These are phyloP conservation scores for Thraustochytrium striatum DNA, from an alignment of 352 stramenopile genomes.

Conservation along the genomic window DNA sequence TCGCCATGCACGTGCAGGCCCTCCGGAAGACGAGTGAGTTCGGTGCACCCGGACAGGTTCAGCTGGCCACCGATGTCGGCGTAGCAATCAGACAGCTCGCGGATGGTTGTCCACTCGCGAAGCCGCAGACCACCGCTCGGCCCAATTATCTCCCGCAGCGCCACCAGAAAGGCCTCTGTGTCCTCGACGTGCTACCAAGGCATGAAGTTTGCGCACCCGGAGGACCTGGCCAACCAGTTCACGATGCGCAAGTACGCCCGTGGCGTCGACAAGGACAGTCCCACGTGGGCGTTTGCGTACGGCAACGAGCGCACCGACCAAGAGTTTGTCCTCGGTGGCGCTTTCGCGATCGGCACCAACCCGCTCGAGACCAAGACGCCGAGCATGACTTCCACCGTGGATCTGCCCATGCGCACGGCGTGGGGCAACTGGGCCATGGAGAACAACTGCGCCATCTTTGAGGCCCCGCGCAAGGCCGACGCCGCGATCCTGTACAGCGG, in stretches of 20 bases:
- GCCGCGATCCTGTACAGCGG: constrained; percentile 41
- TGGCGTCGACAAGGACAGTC: constrained; percentile 1
- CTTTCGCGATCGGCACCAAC: constrained; percentile 18
- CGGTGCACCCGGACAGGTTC: too few relatives aligned
- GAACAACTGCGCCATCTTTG: constrained; percentile 2
- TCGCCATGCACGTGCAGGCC: too few relatives aligned
- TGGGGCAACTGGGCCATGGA: constrained; percentile 8
- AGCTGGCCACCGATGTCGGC: too few relatives aligned
- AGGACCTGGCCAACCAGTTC: constrained; percentile 44
- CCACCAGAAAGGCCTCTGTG: too few relatives aligned
- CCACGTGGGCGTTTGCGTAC: constrained; percentile 45
- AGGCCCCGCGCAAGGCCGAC: neutral
- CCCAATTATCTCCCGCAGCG: too few relatives aligned
- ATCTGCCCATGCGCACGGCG: neutral
- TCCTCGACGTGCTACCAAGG: too few relatives aligned
- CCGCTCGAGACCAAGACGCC: constrained; percentile 40
- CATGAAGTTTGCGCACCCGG: neutral
- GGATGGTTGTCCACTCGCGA: too few relatives aligned
- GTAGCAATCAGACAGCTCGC: too few relatives aligned
- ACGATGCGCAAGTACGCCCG: constrained; percentile 47
- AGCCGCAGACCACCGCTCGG: too few relatives aligned
- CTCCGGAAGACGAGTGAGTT: too few relatives aligned
- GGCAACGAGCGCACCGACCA: neutral
- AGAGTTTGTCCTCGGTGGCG: constrained; percentile 28
- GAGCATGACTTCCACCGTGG: neutral